phyloP scores from a whole-genome alignment of 306 rosid species.

The Castanospermum australe region DNA sequence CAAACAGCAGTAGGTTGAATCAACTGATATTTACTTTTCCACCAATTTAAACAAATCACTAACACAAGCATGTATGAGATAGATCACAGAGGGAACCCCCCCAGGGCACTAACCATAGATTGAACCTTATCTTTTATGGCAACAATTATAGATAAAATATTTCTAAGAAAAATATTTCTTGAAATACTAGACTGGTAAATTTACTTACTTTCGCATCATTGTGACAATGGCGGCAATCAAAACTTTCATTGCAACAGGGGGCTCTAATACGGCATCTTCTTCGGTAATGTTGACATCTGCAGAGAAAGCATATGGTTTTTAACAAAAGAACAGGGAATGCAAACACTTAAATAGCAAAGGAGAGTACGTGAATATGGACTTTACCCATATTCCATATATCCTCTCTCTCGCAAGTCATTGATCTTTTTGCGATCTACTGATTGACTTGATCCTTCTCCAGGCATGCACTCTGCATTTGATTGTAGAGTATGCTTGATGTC shows the following conservation, averaged over 20 bases:
- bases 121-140: background rate
- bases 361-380: background rate
- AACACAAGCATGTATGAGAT: background rate
- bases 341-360: background rate
- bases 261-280: slow-evolving; percentile 77
- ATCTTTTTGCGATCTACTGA: slow-evolving; percentile 1
- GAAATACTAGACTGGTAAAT: background rate
- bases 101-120: too few species aligned
- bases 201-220: slow-evolving; percentile 65
- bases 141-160: background rate
- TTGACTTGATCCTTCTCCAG: slow-evolving; percentile 35
- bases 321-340: background rate
- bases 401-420: slow-evolving; percentile 43
- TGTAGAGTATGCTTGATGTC: slow-evolving; percentile 31
- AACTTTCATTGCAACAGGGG: slow-evolving; percentile 87
- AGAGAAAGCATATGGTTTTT: background rate
- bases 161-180: background rate
- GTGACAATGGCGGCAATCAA: slow-evolving; percentile 83
- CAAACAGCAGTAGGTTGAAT: background rate
- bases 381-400: slow-evolving; percentile 65
- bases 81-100: background rate
- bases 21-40: background rate
- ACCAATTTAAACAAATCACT: background rate
- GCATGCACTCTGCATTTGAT: slow-evolving; percentile 28
- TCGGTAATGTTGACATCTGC: slow-evolving; percentile 76